phyloP scores from a whole-genome alignment of 345 rosid species.

The Limnanthes douglasii region DNA sequence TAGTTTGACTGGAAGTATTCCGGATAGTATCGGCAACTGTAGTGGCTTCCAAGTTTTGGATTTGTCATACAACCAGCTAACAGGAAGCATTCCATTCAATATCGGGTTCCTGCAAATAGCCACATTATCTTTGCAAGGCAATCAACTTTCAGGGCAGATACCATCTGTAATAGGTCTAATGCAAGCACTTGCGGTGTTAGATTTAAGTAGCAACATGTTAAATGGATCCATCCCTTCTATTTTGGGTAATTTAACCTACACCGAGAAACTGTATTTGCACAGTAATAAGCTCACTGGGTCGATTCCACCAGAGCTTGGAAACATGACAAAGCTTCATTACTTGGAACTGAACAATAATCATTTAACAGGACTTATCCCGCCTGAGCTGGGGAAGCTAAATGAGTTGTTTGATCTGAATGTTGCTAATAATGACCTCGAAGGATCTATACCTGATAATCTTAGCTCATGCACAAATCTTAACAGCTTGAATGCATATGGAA shows the following conservation, averaged over 20 bases:
- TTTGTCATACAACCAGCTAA: slow-evolving; percentile 80
- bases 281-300: slow-evolving; percentile 68
- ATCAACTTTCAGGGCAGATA: slow-evolving; percentile 62
- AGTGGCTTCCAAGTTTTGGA: slow-evolving; percentile 99
- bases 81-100: slow-evolving; percentile 90
- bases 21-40: slow-evolving; percentile 85
- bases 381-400: slow-evolving; percentile 93
- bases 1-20: slow-evolving; percentile 89
- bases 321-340: slow-evolving; percentile 95
- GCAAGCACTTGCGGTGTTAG: slow-evolving; percentile 99
- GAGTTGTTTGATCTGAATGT: slow-evolving; percentile 93
- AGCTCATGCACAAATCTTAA: slow-evolving; percentile 86
- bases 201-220: slow-evolving; percentile 73
- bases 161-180: slow-evolving; percentile 96
- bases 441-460: slow-evolving; percentile 74
- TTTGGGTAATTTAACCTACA: slow-evolving; percentile 74
- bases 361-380: slow-evolving; percentile 58
- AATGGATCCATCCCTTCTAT: slow-evolving; percentile 87
- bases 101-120: slow-evolving; percentile 98
- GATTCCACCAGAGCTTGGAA: slow-evolving; percentile 89
- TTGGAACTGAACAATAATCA: slow-evolving; percentile 83
- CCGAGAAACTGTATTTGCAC: slow-evolving; percentile 92
- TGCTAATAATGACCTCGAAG: slow-evolving; percentile 70
- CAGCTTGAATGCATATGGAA: slow-evolving; percentile 91
- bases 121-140: slow-evolving; percentile 93